phyloP scores from a whole-genome alignment of 805 yeast species.

The Saccharomycopsis fibuligera region DNA sequence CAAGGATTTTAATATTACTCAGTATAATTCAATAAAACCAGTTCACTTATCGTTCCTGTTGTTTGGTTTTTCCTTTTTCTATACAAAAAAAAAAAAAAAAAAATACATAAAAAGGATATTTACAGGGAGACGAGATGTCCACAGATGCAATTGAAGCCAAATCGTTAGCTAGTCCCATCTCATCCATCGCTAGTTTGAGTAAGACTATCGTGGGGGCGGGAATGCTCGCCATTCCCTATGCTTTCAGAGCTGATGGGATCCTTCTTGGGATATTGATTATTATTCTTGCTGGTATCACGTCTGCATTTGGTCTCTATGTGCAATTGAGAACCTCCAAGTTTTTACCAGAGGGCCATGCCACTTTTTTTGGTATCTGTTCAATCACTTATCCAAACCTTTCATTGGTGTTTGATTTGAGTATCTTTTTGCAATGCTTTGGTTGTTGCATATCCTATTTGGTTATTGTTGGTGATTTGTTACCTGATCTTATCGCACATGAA shows the following conservation, averaged over 20 bases:
- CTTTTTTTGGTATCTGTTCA: constrained; percentile 65
- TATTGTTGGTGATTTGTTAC: constrained; percentile 72
- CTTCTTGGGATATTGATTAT: constrained; percentile 50
- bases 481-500: constrained; percentile 45
- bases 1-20: no score
- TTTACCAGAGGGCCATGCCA: constrained; percentile 53
- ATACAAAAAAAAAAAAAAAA: no score
- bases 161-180: constrained; percentile 41
- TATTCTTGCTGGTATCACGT: constrained; percentile 55
- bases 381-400: constrained; percentile 67
- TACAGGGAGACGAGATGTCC: no score
- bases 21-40: no score
- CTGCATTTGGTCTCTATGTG: constrained; percentile 61
- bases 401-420: constrained; percentile 67
- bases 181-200: constrained; percentile 60
- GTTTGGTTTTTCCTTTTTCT: no score
- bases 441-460: constrained; percentile 67
- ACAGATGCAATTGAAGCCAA: background rate
- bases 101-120: no score
- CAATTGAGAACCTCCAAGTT: constrained; percentile 54
- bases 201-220: constrained; percentile 84
- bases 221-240: constrained; percentile 65
- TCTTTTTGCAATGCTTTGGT: constrained; percentile 74
- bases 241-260: constrained; percentile 47
- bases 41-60: no score